These are phyloP conservation scores for Scheffersomyces lignosus DNA, from an alignment of 805 yeast genomes.

Conservation along the genomic window DNA sequence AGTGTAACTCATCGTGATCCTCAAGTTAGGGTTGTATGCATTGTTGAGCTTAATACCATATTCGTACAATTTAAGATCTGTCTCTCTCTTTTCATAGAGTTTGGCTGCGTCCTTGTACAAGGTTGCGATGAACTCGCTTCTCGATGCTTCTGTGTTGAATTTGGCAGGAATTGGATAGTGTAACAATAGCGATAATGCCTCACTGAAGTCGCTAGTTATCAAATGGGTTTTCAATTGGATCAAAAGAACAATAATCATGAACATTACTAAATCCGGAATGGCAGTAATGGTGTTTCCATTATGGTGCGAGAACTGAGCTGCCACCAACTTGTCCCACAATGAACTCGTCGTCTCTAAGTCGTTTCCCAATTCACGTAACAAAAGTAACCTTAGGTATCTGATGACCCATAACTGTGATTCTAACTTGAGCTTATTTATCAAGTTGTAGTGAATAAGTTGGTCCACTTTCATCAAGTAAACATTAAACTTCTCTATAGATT, in stretches of 20 bases:
- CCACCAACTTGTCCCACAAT: conserved; percentile 53
- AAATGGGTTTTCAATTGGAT: conserved; percentile 45
- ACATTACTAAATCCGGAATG: conserved; percentile 40
- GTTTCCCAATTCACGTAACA: conserved; percentile 49
- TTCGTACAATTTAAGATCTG: conserved; percentile 39
- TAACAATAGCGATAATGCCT: conserved; percentile 46
- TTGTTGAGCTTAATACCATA: conserved; percentile 43
- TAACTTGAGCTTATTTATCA: conserved; percentile 42
- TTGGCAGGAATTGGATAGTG: conserved; percentile 46
- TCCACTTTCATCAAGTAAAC: conserved; percentile 50
- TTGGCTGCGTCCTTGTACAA: conserved; percentile 35
- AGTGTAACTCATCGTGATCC: conserved; percentile 20
- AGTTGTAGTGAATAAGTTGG: conserved; percentile 45
- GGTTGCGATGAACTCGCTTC: conserved; percentile 20
- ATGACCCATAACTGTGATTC: conserved; percentile 58
- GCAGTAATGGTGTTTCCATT: conserved; percentile 13
- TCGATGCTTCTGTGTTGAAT: conserved; percentile 8
- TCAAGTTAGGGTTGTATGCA: conserved; percentile 38
- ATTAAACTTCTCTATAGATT: conserved; percentile 50
- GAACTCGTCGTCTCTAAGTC: conserved; percentile 31
- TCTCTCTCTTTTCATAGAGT: conserved; percentile 30
- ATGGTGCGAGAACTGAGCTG: conserved; percentile 12
- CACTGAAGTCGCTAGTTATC: conserved; percentile 52
- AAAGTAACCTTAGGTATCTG: conserved; percentile 48
- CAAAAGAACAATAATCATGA: conserved; percentile 42